Evolutionary conservation across 257 asterid genomes (phyloP).

Genomic region (Ballota nigra): DNA sequence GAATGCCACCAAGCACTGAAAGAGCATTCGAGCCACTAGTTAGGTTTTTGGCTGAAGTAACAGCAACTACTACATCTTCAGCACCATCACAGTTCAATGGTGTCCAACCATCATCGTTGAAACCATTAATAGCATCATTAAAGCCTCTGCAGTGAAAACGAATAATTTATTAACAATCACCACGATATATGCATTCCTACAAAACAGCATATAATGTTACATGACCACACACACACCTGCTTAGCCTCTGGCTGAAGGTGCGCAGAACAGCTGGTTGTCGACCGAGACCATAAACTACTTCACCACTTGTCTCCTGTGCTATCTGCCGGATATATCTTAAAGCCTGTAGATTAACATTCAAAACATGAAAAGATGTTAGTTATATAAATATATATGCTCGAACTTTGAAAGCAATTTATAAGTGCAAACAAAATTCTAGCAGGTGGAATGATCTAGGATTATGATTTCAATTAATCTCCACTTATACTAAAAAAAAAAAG

Average conservation of each 20-base stretch:
- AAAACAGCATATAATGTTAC: background rate
- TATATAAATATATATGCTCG: too few species aligned
- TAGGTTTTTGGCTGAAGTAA: slow-evolving; percentile 55
- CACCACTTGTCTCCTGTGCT: slow-evolving; percentile 90
- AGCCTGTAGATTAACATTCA: slow-evolving; percentile 27
- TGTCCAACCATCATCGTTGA: slow-evolving; percentile 83
- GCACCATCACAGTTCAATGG: slow-evolving; percentile 60
- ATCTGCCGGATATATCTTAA: slow-evolving; percentile 68
- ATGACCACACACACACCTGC: slow-evolving; percentile 42
- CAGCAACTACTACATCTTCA: slow-evolving; percentile 78
- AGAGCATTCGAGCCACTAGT: slow-evolving; percentile 39
- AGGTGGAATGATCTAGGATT: too few species aligned
- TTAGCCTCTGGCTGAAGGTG: slow-evolving; percentile 87
- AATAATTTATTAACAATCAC: background rate
- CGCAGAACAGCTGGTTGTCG: slow-evolving; percentile 89
- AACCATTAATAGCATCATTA: slow-evolving; percentile 83
- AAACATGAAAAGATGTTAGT: background rate
- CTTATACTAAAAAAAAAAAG: too few species aligned
- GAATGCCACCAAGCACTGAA: slow-evolving; percentile 64
- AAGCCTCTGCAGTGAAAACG: slow-evolving; percentile 62
- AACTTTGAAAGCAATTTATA: too few species aligned
- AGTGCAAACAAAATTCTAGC: too few species aligned
- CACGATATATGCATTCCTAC: background rate
- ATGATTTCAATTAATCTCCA: too few species aligned
- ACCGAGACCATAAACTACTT: slow-evolving; percentile 74